phyloP scores from a whole-genome alignment of 2,329 filamentous ascomycete species.

The Emericellopsis cladophorae region DNA sequence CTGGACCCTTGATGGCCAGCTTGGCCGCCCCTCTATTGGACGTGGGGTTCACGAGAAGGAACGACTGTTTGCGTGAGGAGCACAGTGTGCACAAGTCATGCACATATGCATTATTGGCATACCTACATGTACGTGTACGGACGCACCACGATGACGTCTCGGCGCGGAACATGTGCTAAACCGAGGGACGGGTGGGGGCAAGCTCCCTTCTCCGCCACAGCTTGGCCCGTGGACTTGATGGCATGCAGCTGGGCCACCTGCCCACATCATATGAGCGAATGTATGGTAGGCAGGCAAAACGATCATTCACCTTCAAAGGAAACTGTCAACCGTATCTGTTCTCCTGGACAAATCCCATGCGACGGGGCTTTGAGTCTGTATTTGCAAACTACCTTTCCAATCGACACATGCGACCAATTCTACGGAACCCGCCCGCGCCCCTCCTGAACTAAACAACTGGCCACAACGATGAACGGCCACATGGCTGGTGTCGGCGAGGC shows the following conservation, averaged over 20 bases:
- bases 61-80: too few relatives aligned
- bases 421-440: conserved; percentile 5
- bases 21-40: too few relatives aligned
- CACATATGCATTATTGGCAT: too few relatives aligned
- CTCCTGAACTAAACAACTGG: too few relatives aligned
- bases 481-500: conserved; percentile 62
- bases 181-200: too few relatives aligned
- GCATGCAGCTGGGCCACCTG: not conserved
- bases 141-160: too few relatives aligned
- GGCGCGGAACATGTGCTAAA: too few relatives aligned
- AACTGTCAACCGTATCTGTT: not conserved
- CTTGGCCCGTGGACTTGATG: too few relatives aligned
- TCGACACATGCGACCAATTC: not conserved
- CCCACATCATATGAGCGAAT: conserved; percentile 1
- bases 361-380: not conserved
- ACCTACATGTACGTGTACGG: too few relatives aligned
- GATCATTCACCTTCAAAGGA: not conserved
- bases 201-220: not conserved
- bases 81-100: too few relatives aligned
- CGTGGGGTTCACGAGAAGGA: too few relatives aligned
- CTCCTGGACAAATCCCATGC: not conserved
- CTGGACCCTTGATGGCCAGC: too few relatives aligned
- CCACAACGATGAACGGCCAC: conserved; percentile 58
- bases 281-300: not conserved
- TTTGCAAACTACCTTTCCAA: not conserved